These are phyloP conservation scores for Tagetes erecta DNA, from an alignment of 129 eudicot genomes.

Conservation along the genomic window DNA sequence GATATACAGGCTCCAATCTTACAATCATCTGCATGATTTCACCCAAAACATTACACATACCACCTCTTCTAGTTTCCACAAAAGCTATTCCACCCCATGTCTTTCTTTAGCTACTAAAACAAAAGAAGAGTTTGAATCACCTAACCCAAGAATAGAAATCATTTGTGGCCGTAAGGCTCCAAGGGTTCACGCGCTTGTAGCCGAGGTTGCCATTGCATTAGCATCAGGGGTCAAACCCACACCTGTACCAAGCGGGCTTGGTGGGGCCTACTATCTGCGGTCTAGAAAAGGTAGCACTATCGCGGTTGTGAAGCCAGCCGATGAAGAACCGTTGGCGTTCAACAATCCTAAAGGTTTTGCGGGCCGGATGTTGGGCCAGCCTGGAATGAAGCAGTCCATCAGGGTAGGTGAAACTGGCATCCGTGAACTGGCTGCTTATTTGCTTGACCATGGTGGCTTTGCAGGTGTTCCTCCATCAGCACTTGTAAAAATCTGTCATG, in stretches of 20 bases:
- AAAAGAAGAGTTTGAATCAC: constrained; percentile 47
- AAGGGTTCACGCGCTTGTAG: constrained; percentile 69
- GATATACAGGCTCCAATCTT: constrained; percentile 78
- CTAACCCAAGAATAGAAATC: constrained; percentile 68
- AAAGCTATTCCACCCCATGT: constrained; percentile 93
- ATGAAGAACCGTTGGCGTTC: constrained; percentile 88
- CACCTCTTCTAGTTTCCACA: constrained; percentile 54
- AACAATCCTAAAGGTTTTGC: constrained; percentile 90
- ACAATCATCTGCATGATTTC: constrained; percentile 72
- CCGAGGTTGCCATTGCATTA: constrained; percentile 88
- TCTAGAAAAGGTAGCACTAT: constrained; percentile 54
- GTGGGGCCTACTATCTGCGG: constrained; percentile 79
- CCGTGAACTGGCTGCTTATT: constrained; percentile 90
- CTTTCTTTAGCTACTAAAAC: constrained; percentile 49
- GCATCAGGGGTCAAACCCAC: constrained; percentile 74
- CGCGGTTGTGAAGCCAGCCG: constrained; percentile 88
- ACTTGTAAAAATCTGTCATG: constrained; percentile 68
- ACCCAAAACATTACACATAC: constrained; percentile 44
- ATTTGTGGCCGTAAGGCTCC: constrained; percentile 68
- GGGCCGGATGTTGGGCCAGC: constrained; percentile 89
- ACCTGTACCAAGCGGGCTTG: constrained; percentile 77
- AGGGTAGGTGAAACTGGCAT: constrained; percentile 83
- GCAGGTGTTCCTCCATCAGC: constrained; percentile 96
- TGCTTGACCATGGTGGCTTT: constrained; percentile 89
- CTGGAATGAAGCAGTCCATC: constrained; percentile 87